Base-by-base conservation (phyloP, 306 rosid species). In the Acmispon strigosus region DNA sequence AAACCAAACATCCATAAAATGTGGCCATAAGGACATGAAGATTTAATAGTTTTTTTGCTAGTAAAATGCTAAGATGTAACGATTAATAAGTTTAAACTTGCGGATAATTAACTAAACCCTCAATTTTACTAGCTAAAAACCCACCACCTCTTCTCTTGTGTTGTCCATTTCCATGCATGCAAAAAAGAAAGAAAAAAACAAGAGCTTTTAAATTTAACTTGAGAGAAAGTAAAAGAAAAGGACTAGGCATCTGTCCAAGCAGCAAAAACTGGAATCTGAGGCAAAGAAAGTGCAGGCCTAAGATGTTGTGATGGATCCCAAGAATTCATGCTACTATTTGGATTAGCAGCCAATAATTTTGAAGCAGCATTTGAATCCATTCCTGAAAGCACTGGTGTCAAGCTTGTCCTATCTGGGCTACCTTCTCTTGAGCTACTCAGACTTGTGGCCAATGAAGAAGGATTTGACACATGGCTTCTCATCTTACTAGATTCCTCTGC, bases 241-340 rank as follows among this genome's bases (percentile, higher is more conserved):
- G 67, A 55, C 74, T 81, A 88, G 4, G 84, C 54, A 77, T 86
- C 92, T 9, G 86, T 81, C 96, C 95, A 92, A 47, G 96, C 81
- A 60, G 94, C 86, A 75, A 87, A 89, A 81, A 92, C 80, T 55
- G 90, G 98, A 82, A 86, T 69, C 58, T 87, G 94, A 73, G 94
- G 83, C 81, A 84, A 62, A 24, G 93, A 70, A 45, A 84, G 74
- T 0, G 83, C 76, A 34, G 92, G 80, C 85, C 91, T 85, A 55
- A 80, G 63, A 74, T 82, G 90, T 8, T 61, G 50, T 49, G 92
- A 75, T 19, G 96, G 90, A 13, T 77, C 78, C 97, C 97, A 90
- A 42, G 89, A 77, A 58, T 69, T 84, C 56, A 72, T 19, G 29
- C 80, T 78, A 54, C 81, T 79, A 56, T 79, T 69, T 39, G 88